A percentile compares a stretch with the other conserved stretches of the same genome.
Evolutionary conservation across 768 basidiomycete species (phyloP).

Genomic region (Tylopilus rubrobrunneus): DNA sequence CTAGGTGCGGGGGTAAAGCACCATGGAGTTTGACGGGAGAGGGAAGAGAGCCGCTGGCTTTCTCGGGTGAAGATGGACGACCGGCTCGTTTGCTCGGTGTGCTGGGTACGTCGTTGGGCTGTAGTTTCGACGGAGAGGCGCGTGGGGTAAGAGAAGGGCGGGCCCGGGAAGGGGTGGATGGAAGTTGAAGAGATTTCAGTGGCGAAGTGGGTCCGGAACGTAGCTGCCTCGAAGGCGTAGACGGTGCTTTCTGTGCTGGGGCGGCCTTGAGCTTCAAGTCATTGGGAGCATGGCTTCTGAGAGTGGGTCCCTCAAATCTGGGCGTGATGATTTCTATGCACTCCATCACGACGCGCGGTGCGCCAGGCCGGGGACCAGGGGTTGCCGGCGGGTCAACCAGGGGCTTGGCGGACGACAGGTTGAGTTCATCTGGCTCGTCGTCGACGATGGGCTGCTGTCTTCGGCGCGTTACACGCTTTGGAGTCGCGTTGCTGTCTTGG

Average conservation of each 20-base stretch:
- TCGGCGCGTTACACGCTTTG: constrained; percentile 34
- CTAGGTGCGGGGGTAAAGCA: too few species aligned
- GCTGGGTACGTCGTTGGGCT: constrained; percentile 6
- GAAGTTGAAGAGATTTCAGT: constrained; percentile 4
- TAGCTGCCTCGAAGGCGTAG: constrained; percentile 18
- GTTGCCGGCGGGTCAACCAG: constrained; percentile 16
- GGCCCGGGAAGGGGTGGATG: constrained; percentile 13
- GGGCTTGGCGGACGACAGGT: constrained; percentile 13
- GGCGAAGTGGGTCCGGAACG: not conserved
- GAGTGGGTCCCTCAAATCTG: constrained; percentile 1
- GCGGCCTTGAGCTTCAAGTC: not conserved
- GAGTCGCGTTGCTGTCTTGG: constrained; percentile 19
- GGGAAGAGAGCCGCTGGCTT: too few species aligned
- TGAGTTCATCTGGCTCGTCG: constrained; percentile 30
- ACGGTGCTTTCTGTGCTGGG: constrained; percentile 4
- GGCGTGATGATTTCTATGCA: constrained; percentile 32
- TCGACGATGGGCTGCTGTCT: constrained; percentile 5
- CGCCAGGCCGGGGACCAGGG: constrained; percentile 16
- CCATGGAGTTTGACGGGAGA: too few species aligned
- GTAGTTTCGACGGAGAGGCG: constrained; percentile 15
- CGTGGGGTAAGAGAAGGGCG: constrained; percentile 16
- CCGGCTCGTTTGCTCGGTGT: constrained; percentile 15
- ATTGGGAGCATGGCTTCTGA: not conserved
- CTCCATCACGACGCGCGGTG: constrained; percentile 27
- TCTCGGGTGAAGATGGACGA: constrained; percentile 27